phyloP scores from a whole-genome alignment of 768 basidiomycete species.

The Saitozyma sp. region DNA sequence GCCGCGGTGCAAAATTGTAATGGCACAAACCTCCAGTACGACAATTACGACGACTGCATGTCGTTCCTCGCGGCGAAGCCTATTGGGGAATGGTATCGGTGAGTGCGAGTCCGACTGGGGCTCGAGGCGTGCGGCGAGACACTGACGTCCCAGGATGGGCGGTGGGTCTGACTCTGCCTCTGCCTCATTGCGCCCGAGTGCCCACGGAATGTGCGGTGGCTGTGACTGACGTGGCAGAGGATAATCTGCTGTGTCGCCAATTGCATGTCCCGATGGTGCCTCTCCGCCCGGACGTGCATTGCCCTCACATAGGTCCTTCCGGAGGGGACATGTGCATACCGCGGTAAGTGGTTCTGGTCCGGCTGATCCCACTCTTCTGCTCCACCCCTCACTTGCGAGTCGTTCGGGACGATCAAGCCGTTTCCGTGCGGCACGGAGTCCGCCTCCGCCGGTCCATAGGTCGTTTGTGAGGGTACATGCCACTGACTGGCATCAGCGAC shows the following conservation, averaged over 20 bases:
- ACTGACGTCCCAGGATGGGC: too few relatives aligned
- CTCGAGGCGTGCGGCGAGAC: too few relatives aligned
- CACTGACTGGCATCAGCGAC: slow-evolving; percentile 12
- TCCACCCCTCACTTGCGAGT: too few relatives aligned
- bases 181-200: too few relatives aligned
- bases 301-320: slow-evolving; percentile 24
- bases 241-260: slow-evolving; percentile 31
- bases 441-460: neutral
- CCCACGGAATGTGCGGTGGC: too few relatives aligned
- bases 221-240: slow-evolving; percentile 15
- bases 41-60: slow-evolving; percentile 19
- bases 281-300: slow-evolving; percentile 22
- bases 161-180: too few relatives aligned
- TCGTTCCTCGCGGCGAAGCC: slow-evolving; percentile 2
- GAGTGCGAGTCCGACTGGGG: too few relatives aligned
- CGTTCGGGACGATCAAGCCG: too few relatives aligned
- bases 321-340: slow-evolving; percentile 33
- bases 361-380: too few relatives aligned
- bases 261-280: slow-evolving; percentile 28
- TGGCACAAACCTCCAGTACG: slow-evolving; percentile 24
- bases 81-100: slow-evolving; percentile 16
- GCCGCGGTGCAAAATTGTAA: slow-evolving; percentile 18
- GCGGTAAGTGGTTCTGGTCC: slow-evolving; percentile 12
- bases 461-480: neutral
- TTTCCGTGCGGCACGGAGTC: too few relatives aligned